These are phyloP conservation scores for Paramecium octaurelia DNA, from an alignment of 73 alveolate genomes.

Conservation along the genomic window DNA sequence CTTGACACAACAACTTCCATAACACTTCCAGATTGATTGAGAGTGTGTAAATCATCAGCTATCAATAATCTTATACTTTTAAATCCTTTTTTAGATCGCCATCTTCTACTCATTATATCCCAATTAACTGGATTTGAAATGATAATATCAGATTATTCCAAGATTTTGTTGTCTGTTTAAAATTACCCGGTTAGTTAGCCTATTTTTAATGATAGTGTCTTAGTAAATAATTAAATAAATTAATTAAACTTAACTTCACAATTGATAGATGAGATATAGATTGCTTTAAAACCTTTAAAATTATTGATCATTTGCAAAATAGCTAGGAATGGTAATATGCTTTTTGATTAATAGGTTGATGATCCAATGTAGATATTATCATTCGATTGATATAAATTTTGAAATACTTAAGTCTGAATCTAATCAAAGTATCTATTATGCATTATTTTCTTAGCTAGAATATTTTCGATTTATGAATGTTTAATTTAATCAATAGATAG, in stretches of 20 bases:
- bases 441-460: slow-evolving; percentile 65
- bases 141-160: slow-evolving; percentile 61
- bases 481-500: slow-evolving; percentile 51
- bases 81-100: slow-evolving; percentile 71
- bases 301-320: slow-evolving; percentile 75
- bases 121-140: slow-evolving; percentile 76
- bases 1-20: slow-evolving; percentile 85
- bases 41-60: slow-evolving; percentile 85
- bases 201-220: slow-evolving; percentile 48
- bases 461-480: slow-evolving; percentile 57
- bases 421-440: slow-evolving; percentile 74
- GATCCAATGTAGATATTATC: slow-evolving; percentile 94
- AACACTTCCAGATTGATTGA: slow-evolving; percentile 69
- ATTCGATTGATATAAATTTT: slow-evolving; percentile 76
- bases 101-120: slow-evolving; percentile 84
- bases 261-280: slow-evolving; percentile 69
- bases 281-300: slow-evolving; percentile 64
- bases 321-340: slow-evolving; percentile 82
- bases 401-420: slow-evolving; percentile 90
- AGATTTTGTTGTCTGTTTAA: slow-evolving; percentile 56
- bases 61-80: slow-evolving; percentile 67
- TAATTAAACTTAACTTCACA: slow-evolving; percentile 55
- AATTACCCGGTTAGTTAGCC: slow-evolving; percentile 64
- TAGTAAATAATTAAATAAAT: slow-evolving; percentile 59
- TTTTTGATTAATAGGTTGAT: slow-evolving; percentile 84